Evolutionary conservation across 1,284 basidiomycete species (phyloP).

Genomic region (Rhodotorula sp.): DNA sequence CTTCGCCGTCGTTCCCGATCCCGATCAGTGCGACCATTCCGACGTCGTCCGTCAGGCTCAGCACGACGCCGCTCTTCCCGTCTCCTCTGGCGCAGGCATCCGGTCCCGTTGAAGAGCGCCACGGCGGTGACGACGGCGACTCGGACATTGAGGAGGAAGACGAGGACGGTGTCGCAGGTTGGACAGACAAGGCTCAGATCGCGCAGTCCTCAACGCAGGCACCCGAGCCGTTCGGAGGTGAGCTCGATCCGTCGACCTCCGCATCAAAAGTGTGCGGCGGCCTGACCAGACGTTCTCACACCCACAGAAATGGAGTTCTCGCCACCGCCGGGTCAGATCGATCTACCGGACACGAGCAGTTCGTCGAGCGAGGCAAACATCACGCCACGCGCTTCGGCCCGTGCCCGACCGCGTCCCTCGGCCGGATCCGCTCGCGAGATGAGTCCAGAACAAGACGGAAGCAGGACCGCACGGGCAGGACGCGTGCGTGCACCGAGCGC

Average conservation of each 20-base stretch:
- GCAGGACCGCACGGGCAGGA: conserved; percentile 9
- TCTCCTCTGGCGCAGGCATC: conserved; percentile 38
- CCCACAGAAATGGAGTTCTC: conserved; percentile 37
- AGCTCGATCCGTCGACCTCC: not conserved
- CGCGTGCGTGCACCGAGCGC: conserved; percentile 21
- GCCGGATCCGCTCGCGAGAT: conserved; percentile 2
- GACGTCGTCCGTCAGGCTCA: conserved; percentile 28
- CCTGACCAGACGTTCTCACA: no score
- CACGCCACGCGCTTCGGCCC: conserved; percentile 16
- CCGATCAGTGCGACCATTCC: conserved; percentile 25
- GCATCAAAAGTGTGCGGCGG: not conserved
- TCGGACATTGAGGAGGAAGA: conserved; percentile 36
- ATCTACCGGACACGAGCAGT: conserved; percentile 20
- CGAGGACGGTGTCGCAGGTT: not conserved
- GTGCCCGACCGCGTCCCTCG: not conserved
- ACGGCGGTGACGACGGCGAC: conserved; percentile 37
- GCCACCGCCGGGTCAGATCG: conserved; percentile 10
- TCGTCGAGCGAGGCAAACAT: not conserved
- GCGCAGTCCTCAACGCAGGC: conserved; percentile 1
- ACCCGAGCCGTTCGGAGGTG: conserved; percentile 30
- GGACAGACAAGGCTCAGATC: conserved; percentile 7
- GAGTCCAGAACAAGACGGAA: conserved; percentile 20
- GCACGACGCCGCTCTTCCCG: conserved; percentile 38
- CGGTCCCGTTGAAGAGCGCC: conserved; percentile 32
- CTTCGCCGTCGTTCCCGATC: conserved; percentile 25